Percentiles rank a stretch among this genome's conserved stretches.
These are phyloP conservation scores for Gamsiella multidivaricata DNA, from an alignment of 192 early-diverging fungal genomes.

Conservation along the genomic window DNA sequence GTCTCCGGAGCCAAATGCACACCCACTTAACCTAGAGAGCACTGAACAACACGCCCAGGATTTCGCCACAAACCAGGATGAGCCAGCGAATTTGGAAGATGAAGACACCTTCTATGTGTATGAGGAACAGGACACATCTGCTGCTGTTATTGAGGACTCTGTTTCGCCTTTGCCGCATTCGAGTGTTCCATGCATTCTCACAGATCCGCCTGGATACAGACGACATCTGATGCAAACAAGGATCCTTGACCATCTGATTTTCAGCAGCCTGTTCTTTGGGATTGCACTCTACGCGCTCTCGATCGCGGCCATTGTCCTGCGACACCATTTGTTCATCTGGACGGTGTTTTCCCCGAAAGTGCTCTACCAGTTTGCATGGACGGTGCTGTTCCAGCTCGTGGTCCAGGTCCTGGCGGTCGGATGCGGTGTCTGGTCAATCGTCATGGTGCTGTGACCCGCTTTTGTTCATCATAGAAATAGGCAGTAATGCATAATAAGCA, in stretches of 20 bases:
- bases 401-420: constrained; percentile 52
- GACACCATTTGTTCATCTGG: constrained; percentile 84
- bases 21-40: not conserved
- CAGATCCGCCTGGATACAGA: constrained; percentile 32
- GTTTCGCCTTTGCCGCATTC: not conserved
- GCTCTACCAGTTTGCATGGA: constrained; percentile 81
- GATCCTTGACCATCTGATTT: constrained; percentile 31
- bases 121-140: constrained; percentile 2
- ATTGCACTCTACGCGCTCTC: constrained; percentile 66
- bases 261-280: constrained; percentile 58
- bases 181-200: constrained; percentile 7
- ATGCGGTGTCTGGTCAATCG: constrained; percentile 11
- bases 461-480: too few relatives aligned
- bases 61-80: not conserved
- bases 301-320: constrained; percentile 69
- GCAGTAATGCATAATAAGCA: too few relatives aligned
- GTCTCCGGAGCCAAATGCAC: not conserved
- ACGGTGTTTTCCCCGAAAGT: constrained; percentile 87
- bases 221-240: constrained; percentile 7
- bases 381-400: constrained; percentile 53
- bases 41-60: not conserved
- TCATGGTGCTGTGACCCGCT: too few relatives aligned
- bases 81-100: not conserved
- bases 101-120: constrained; percentile 1
- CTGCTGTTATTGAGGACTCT: not conserved